Conservation (phyloP, 371 early-diverging fungal species). For the Zychaea mexicana region DNA sequence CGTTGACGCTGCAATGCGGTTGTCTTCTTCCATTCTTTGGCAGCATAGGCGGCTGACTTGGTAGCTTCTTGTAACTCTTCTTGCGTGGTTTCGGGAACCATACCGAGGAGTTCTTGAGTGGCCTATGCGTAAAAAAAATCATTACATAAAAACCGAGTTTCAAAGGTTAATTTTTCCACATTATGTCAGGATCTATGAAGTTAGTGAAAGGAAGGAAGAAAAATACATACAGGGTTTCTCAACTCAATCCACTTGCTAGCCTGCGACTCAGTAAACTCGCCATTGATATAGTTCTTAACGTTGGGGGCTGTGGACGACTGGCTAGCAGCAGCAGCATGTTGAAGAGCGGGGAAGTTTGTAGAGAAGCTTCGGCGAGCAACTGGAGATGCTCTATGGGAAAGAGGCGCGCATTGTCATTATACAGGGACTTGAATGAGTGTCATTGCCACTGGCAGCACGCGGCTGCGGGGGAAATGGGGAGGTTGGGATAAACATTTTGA, state of each 20-base stretch:
- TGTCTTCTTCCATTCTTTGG: constrained; percentile 88
- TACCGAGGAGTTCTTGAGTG: constrained; percentile 88
- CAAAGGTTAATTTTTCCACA: background rate
- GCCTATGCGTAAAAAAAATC: constrained; percentile 61
- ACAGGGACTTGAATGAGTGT: no score
- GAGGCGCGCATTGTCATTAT: no score
- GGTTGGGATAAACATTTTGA: no score
- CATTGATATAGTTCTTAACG: constrained; percentile 86
- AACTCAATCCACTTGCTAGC: constrained; percentile 89
- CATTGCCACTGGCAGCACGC: no score
- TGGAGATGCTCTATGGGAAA: constrained; percentile 11
- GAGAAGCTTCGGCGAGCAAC: constrained; percentile 31
- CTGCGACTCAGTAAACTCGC: constrained; percentile 90
- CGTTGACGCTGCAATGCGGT: constrained; percentile 85
- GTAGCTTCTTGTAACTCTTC: constrained; percentile 88
- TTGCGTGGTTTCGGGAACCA: constrained; percentile 90
- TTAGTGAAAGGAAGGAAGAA: background rate
- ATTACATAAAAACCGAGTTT: no score
- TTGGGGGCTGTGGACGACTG: constrained; percentile 47
- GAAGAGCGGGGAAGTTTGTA: constrained; percentile 42
- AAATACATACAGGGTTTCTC: constrained; percentile 77
- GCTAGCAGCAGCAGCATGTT: constrained; percentile 24
- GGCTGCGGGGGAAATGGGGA: no score
- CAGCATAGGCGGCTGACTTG: constrained; percentile 74
- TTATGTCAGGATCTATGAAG: no score